phyloP scores from a whole-genome alignment of 306 rosid genomes.

The Fragaria nilgerrensis region DNA sequence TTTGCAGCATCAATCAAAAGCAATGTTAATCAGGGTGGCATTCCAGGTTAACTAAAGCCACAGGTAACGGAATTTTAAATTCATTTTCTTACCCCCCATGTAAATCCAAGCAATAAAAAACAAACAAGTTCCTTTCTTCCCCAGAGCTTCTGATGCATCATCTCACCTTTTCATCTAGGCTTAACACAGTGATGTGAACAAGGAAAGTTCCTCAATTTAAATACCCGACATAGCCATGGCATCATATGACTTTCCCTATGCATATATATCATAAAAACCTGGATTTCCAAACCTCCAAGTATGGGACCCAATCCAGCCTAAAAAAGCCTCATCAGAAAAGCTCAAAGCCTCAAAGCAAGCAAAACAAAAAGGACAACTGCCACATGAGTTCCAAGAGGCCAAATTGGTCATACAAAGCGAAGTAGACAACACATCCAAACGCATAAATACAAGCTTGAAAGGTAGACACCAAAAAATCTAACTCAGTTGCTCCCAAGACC shows the following conservation, averaged over 20 bases:
- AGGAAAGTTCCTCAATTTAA: constrained; percentile 31
- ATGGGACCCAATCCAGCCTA: constrained; percentile 45
- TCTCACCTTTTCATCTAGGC: not conserved
- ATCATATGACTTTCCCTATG: constrained; percentile 23
- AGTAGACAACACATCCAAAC: constrained; percentile 13
- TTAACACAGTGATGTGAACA: constrained; percentile 12
- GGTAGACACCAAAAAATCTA: constrained; percentile 16
- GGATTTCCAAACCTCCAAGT: constrained; percentile 21
- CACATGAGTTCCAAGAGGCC: constrained; percentile 9
- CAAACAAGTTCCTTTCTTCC: constrained; percentile 10
- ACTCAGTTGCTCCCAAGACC: constrained; percentile 11
- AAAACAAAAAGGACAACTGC: constrained; percentile 29
- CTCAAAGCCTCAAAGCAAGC: constrained; percentile 20
- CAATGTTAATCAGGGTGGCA: not conserved
- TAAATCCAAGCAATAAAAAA: constrained; percentile 10
- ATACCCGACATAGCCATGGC: constrained; percentile 17
- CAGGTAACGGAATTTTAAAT: not conserved
- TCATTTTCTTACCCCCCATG: constrained; percentile 15
- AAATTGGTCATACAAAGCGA: constrained; percentile 19
- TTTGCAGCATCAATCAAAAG: not conserved
- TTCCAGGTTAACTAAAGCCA: not conserved
- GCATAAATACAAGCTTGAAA: constrained; percentile 19
- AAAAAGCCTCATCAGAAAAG: constrained; percentile 36
- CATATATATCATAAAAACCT: constrained; percentile 20
- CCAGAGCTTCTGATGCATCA: constrained; percentile 15